Evolutionary conservation across 805 yeast species (phyloP).

Genomic region (Danielozyma ontarioensis): DNA sequence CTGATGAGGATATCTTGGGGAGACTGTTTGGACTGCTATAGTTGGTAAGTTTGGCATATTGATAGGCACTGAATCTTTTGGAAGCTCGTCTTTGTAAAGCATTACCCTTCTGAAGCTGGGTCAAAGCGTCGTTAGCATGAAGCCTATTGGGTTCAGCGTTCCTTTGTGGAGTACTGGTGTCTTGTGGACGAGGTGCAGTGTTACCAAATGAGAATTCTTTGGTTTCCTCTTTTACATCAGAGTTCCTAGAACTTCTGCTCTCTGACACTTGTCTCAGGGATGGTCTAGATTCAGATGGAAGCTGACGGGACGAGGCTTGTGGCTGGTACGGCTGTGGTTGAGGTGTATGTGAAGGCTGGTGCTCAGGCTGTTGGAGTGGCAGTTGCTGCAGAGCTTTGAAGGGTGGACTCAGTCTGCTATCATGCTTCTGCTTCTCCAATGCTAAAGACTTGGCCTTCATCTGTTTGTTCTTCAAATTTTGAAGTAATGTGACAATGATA

Average conservation of each 20-base stretch:
- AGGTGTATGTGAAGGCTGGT: constrained; percentile 3
- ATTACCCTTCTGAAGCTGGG: constrained; percentile 76
- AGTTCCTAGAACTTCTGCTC: background rate
- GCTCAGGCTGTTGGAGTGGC: constrained; percentile 6
- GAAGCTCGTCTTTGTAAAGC: constrained; percentile 90
- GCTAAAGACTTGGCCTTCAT: constrained; percentile 41
- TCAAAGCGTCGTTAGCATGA: constrained; percentile 50
- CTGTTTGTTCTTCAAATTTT: constrained; percentile 78
- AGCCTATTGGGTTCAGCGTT: background rate
- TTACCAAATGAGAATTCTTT: too few species aligned
- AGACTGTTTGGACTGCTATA: background rate
- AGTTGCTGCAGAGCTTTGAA: constrained; percentile 4
- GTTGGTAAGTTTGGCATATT: constrained; percentile 69
- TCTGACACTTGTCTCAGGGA: background rate
- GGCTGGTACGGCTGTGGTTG: constrained; percentile 3
- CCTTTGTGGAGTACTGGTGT: too few species aligned
- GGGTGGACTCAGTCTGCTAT: constrained; percentile 8
- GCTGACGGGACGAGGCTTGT: background rate
- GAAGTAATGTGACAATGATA: constrained; percentile 75
- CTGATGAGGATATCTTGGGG: constrained; percentile 4
- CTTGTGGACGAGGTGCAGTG: too few species aligned
- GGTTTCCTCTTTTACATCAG: constrained; percentile 2
- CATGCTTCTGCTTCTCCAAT: constrained; percentile 9
- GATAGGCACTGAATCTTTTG: constrained; percentile 89
- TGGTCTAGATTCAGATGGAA: background rate